Evolutionary conservation across 371 early-diverging fungal genomes (phyloP), one percentile per base, ranked within the genome.

Genomic region (Rhizomucor pusillus): DNA sequence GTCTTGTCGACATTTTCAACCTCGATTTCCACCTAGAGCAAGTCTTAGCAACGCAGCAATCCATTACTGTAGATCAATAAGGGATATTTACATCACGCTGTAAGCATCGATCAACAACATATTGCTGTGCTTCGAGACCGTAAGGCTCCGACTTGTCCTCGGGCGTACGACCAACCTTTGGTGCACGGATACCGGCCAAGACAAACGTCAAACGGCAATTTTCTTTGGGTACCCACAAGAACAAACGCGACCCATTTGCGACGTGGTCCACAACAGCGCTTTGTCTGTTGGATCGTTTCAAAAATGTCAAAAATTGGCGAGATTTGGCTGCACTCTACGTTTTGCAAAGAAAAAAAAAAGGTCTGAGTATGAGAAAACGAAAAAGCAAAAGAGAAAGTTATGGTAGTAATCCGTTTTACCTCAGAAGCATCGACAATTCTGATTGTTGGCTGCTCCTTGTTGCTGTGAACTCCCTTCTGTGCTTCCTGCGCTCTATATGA

Each of bases 201-300:
- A 94, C 90, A 59, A 97, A 78, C 0, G 92, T 86, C 55, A 98
- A 62, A 52, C 88, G 85, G 62, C 83, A 85, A 66, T 87, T 89
- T 57, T 95, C 94, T 57, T 88, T 86, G 34, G 95, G 95, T 10
- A 95, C 75, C 65, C 80, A 82, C 22, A 97, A 63, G 52, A 86
- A 84, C 62, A 95, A 82, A 16, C 97, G 87, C 2, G 92, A 89
- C 2, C 92, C 95, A 56, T 85, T 89, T 16, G 88, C 77, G 20
- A 93, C 89, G 57, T 85, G 87, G 5, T 97, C 98, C 34, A 97
- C 95, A 1, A 95, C 84, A 41, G 87, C 95, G 11, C 65, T 48
- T 18, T 89, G 67, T 34, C 81, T 82, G 18, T 90, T 91, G 24
- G 80, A 67, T 36, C 95, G 88, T 71, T 90, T 89, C 62, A 94